Base-by-base conservation (phyloP, 768 basidiomycete species). In the Lactarius pseudohatsudake region DNA sequence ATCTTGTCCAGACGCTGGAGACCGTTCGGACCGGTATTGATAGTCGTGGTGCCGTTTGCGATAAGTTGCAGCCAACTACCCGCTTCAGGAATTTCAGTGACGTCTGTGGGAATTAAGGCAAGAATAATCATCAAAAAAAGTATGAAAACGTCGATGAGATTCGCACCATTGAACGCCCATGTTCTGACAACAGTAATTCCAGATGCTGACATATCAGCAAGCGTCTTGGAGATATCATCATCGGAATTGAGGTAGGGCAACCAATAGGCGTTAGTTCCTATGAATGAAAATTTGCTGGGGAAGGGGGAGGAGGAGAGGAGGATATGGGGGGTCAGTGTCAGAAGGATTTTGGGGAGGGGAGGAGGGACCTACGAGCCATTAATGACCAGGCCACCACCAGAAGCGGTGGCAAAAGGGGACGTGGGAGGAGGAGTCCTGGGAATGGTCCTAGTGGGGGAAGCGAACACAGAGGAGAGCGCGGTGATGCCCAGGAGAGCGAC, bases 241-340 rank as follows among this genome's bases (percentile, higher is more conserved):
- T 82, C 74, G 32, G 78, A 73, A 72, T 87, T 86, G 40, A 90
- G 72, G 50, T 78, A 75, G 36, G 81, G 75, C 40, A 91, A 72
- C 89, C 89, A 91, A 75, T 89, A 89, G 1, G 83, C 85, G 65
- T 86, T 86, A 0, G 89, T 88, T 18, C 86, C 84, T 13, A 81
- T 72, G 64, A 79, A 84, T 47, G 70, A 69, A 64, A 84, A 78
- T 16, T 40, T 41, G 36, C 70, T 71, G 55, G 53, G 30, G 38
- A 40, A 26, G 38, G 36, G 36, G 36, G 7, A 38, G 8, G 47
- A 47, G 30, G 28, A 32, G 38, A 16, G 30, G 11, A 41, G 34
- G 18, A 20, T 41, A n/a, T 55, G 41, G 30, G 41, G 30, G n/a
- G 34, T 53, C 11, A 11, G 41, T 6, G 26, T n/a, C 5, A 28